Base-by-base conservation (phyloP, 75 land plant species). In the Adiantum capillusveneris region DNA sequence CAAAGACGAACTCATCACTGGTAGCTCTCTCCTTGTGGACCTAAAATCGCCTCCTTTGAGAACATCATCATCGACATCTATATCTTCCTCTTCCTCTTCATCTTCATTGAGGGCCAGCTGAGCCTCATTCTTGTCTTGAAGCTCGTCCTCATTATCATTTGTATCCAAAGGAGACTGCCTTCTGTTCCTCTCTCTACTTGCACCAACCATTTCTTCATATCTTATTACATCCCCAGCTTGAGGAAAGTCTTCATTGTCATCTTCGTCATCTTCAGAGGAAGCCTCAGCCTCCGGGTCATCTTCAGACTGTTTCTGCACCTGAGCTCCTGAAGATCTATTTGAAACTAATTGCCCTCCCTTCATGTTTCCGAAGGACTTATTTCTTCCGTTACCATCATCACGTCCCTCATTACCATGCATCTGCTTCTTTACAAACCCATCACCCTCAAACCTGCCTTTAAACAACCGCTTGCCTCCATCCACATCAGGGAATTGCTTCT, bases 1-100 rank as follows among this genome's bases (percentile, higher is more conserved):
- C 25, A 75, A 17, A 16, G 60, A 71, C 17, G 86, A 86, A 36
- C 53, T 76, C 46, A 82, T 79, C 53, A 56, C 46, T 65, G 53
- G 76, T 80, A 13, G 18, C 65, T 13, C 58, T 75, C 9, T 59
- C 74, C 42, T 65, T 72, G 34, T 0, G 18, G 17, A 52, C 72
- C 26, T 57, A 59, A 19, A 29, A 64, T 19, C 51, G 69, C 22
- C 48, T 63, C 7, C 57, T 39, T 44, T 41, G 44, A 7, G 9
- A 9, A 1, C 17, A 55, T 6, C 29, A 22, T 46, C 65, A 29
- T 62, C 25, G 17, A 25, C 49, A 9, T 51, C 50, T 25, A 0
- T 50, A 3, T 46, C 50, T 46, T 6, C 50, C 50, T 46, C 50
- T 2, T 46, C 50, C 50, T 6, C 17, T 14, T 46, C 50, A 6